Conservation (phyloP, 257 asterid species). For the Nicotiana obtusifolia region DNA sequence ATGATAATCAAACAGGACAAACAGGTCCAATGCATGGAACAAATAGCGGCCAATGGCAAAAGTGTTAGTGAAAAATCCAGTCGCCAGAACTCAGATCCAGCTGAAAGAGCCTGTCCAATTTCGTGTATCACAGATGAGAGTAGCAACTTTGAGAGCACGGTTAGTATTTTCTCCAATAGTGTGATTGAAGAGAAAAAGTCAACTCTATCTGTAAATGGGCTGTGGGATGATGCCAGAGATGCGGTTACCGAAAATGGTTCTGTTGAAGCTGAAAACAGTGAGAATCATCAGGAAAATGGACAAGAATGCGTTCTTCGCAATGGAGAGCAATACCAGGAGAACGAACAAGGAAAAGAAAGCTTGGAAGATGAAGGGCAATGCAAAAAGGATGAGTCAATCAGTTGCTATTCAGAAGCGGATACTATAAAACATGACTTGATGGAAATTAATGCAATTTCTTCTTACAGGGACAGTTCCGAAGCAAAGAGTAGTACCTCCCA, state of each 20-base stretch:
- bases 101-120: conserved; percentile 12
- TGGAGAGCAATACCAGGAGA: conserved; percentile 22
- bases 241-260: conserved; percentile 17
- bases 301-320: not conserved
- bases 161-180: conserved; percentile 8
- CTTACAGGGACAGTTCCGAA: conserved; percentile 20
- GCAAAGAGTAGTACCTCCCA: conserved; percentile 19
- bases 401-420: conserved; percentile 19
- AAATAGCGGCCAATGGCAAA: conserved; percentile 19
- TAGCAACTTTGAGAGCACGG: not conserved
- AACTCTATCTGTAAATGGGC: conserved; percentile 10
- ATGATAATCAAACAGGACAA: conserved; percentile 12
- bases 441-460: conserved; percentile 24
- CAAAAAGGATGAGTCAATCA: conserved; percentile 24
- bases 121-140: conserved; percentile 14
- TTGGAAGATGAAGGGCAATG: conserved; percentile 26
- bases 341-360: conserved; percentile 16
- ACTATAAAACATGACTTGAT: conserved; percentile 3
- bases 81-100: conserved; percentile 9
- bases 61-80: conserved; percentile 2
- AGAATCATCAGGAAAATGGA: not conserved
- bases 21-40: conserved; percentile 13
- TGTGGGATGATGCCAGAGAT: conserved; percentile 16
- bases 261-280: conserved; percentile 13
- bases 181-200: conserved; percentile 16